Evolutionary conservation across 768 basidiomycete species (phyloP).

Genomic region (Boletus rufocinnamomeus): DNA sequence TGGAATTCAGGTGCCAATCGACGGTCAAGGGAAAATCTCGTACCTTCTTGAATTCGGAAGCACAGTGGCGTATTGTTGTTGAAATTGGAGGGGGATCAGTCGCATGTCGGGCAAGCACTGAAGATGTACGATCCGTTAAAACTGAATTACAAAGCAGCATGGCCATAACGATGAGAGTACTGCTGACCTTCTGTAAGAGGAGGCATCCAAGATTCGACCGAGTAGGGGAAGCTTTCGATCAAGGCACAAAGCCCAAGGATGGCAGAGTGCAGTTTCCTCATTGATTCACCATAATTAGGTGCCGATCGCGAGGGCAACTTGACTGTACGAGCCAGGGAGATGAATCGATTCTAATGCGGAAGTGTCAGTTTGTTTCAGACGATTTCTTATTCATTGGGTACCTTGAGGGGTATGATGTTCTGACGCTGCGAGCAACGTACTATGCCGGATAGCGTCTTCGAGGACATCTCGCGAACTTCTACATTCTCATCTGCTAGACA

Average conservation of each 20-base stretch:
- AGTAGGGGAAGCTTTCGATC: slow-evolving; percentile 94
- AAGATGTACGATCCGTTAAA: slow-evolving; percentile 5
- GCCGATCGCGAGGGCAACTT: slow-evolving; percentile 70
- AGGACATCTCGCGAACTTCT: slow-evolving; percentile 91
- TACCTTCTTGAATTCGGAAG: slow-evolving; percentile 85
- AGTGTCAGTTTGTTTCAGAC: slow-evolving; percentile 5
- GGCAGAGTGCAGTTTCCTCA: slow-evolving; percentile 81
- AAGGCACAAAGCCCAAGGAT: slow-evolving; percentile 93
- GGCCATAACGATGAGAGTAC: background rate
- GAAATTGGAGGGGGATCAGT: slow-evolving; percentile 90
- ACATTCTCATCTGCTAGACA: slow-evolving; percentile 90
- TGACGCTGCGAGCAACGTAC: slow-evolving; percentile 89
- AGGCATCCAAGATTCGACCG: slow-evolving; percentile 92
- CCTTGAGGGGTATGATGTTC: slow-evolving; percentile 83
- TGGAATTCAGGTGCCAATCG: slow-evolving; percentile 7
- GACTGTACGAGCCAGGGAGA: slow-evolving; percentile 58
- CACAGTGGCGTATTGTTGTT: slow-evolving; percentile 83
- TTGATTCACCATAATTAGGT: slow-evolving; percentile 66
- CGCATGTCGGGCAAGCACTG: slow-evolving; percentile 75
- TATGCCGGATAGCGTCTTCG: slow-evolving; percentile 81
- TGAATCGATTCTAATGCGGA: slow-evolving; percentile 71
- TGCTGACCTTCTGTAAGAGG: slow-evolving; percentile 69
- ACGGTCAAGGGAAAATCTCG: slow-evolving; percentile 21
- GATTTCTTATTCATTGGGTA: slow-evolving; percentile 30
- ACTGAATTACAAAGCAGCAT: background rate